A percentile compares a stretch with the other conserved stretches of the same genome.
Evolutionary conservation across 1,284 basidiomycete genomes (phyloP).

Genomic region (Wolfiporia cocos): DNA sequence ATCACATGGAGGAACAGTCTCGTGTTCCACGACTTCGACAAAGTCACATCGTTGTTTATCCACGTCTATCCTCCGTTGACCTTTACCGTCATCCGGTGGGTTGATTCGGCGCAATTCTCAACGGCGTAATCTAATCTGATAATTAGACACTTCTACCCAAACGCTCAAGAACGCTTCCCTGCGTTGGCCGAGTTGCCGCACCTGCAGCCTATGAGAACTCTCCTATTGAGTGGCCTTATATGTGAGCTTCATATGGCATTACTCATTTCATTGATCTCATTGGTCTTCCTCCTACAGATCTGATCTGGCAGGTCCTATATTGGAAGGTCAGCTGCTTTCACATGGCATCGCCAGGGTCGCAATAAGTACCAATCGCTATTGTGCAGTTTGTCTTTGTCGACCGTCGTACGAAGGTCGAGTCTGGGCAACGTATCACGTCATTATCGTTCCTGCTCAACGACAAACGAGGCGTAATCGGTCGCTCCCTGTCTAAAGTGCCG

Average conservation of each 20-base stretch:
- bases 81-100: conserved; percentile 81
- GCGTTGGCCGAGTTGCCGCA: conserved; percentile 63
- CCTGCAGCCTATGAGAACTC: conserved; percentile 54
- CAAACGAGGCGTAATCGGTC: conserved; percentile 78
- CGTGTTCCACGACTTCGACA: conserved; percentile 94
- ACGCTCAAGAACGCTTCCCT: conserved; percentile 73
- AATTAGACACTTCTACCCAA: conserved; percentile 78
- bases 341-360: background rate
- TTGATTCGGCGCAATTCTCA: background rate
- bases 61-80: conserved; percentile 86
- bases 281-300: conserved; percentile 41
- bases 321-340: conserved; percentile 76
- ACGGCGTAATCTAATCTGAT: conserved; percentile 5
- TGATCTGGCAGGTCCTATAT: conserved; percentile 85
- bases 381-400: conserved; percentile 77
- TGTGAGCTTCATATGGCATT: conserved; percentile 51
- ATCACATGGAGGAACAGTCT: conserved; percentile 96
- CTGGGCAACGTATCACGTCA: conserved; percentile 81
- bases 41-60: conserved; percentile 87
- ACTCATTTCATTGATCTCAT: conserved; percentile 9
- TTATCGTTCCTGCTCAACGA: conserved; percentile 83
- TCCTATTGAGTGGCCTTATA: conserved; percentile 66
- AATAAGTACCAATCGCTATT: background rate
- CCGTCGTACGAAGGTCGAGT: conserved; percentile 79
- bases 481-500: conserved; percentile 52